Conservation (phyloP, 768 basidiomycete species). For the Sporobolomyces pararoseus region DNA sequence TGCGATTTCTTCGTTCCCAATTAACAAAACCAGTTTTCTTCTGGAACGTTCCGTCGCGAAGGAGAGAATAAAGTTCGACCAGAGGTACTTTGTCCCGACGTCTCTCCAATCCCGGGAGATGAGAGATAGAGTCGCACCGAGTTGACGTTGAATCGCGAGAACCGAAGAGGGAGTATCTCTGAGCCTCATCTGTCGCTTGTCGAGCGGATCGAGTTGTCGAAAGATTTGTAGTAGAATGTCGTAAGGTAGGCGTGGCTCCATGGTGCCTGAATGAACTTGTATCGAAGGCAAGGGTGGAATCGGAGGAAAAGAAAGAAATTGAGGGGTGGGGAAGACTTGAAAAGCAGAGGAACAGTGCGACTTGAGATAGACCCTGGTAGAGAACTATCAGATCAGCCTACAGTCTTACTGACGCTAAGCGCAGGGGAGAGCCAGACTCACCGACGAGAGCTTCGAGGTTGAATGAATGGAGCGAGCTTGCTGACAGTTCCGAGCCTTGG, state of each 20-base stretch:
- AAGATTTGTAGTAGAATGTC: constrained; percentile 9
- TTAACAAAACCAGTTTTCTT: not conserved
- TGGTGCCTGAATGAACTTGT: too few relatives aligned
- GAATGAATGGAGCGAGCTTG: too few relatives aligned
- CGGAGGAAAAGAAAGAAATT: not conserved
- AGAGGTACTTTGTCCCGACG: not conserved
- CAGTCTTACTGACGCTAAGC: too few relatives aligned
- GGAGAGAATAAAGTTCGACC: constrained; percentile 16
- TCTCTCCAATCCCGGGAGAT: not conserved
- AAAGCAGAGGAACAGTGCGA: too few relatives aligned
- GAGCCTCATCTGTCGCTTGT: not conserved
- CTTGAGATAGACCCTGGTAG: too few relatives aligned
- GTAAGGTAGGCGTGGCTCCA: constrained; percentile 11
- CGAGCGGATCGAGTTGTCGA: constrained; percentile 14
- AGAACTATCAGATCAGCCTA: too few relatives aligned
- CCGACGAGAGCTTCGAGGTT: too few relatives aligned
- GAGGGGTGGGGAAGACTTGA: not conserved
- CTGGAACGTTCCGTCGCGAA: not conserved
- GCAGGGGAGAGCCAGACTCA: too few relatives aligned
- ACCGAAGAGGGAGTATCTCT: not conserved
- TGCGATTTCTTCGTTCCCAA: constrained; percentile 5
- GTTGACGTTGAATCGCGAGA: not conserved
- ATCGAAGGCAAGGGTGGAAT: not conserved
- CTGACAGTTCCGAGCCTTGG: too few relatives aligned
- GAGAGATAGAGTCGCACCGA: constrained; percentile 11